Base-by-base conservation (phyloP, 805 yeast species). In the Dipodascus albidus region DNA sequence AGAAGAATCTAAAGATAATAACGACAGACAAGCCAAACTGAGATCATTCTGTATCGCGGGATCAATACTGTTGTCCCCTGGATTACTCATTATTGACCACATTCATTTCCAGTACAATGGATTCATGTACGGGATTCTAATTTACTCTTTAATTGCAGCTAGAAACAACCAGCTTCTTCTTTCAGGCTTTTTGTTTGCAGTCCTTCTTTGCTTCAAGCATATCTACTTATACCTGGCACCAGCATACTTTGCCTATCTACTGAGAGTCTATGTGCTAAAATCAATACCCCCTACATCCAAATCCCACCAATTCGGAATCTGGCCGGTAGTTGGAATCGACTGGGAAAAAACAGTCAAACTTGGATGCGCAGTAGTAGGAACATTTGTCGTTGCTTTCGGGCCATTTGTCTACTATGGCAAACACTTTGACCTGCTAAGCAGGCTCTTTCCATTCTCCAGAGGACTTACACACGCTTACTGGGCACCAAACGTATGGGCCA, bases 401-500 rank as follows among this genome's bases (percentile, higher is more conserved):
- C 98, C 98, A 0, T 90, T 90, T 62, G 67, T 77, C 3, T 78
- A 77, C 60, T 72, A 78, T 59, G 73, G 74, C 1, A 85, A 81
- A 33, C 62, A 85, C 50, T 83, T 85, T 0, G 80, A 87, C 57
- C 68, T 93, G 17, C 50, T 87, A 6, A 64, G 70, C 3, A 74
- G 99, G 49, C 70, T 93, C 31, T 93, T 93, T 69, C 99, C 99
- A 3, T 91, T 91, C 65, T 84, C 95, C 50, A 75, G 98, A 65
- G 98, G 98, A 1, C 74, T 93, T 38, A 93, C 97, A 2, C 99
- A 93, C 69, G 96, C 98, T 0, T 93, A 93, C 70, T 93, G 99
- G 98, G 98, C 99, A 0, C 98, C 99, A 15, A 93, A 93, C 63
- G 73, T 89, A 49, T 93, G 99, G 99, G 96, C 99, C 0, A 61